phyloP scores from a whole-genome alignment of 2,329 filamentous ascomycete species.

The Phaeomoniella chlamydospora region DNA sequence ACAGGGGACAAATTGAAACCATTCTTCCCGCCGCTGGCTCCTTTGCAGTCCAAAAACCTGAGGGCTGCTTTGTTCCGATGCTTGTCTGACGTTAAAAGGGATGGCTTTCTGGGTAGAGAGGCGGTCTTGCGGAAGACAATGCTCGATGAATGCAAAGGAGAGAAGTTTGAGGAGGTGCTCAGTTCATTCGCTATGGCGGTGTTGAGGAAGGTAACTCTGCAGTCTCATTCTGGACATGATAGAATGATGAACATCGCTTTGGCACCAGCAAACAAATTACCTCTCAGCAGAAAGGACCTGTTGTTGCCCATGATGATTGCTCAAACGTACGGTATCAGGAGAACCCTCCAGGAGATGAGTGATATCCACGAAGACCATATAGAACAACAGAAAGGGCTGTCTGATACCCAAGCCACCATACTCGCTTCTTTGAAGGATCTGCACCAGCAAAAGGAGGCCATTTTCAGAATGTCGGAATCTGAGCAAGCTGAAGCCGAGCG shows the following conservation, averaged over 20 bases:
- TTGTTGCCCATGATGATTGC: conserved; percentile 57
- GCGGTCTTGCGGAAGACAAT: conserved; percentile 79
- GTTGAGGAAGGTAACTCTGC: conserved; percentile 49
- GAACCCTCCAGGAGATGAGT: conserved; percentile 3
- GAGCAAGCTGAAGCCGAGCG: not conserved
- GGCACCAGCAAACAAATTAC: conserved; percentile 33
- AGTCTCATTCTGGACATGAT: not conserved
- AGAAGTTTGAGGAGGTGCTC: conserved; percentile 76
- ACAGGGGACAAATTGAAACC: conserved; percentile 70
- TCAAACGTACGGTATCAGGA: conserved; percentile 30
- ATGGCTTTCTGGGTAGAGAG: conserved; percentile 66
- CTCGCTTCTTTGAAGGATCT: not conserved
- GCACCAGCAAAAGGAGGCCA: not conserved
- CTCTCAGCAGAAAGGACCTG: conserved; percentile 18
- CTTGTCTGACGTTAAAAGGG: conserved; percentile 78
- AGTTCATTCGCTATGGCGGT: conserved; percentile 73
- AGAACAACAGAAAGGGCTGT: conserved; percentile 29
- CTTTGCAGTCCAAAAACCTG: conserved; percentile 79
- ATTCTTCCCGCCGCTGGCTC: conserved; percentile 82
- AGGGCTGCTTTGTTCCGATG: conserved; percentile 69
- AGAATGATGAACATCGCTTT: conserved; percentile 27
- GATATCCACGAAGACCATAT: not conserved
- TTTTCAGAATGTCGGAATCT: not conserved
- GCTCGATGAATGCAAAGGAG: conserved; percentile 90
- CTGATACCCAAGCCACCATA: not conserved